Percentiles rank a stretch among this genome's conserved stretches.
Evolutionary conservation across 2,329 filamentous ascomycete genomes (phyloP).

Genomic region (Cladorrhinum sp.): DNA sequence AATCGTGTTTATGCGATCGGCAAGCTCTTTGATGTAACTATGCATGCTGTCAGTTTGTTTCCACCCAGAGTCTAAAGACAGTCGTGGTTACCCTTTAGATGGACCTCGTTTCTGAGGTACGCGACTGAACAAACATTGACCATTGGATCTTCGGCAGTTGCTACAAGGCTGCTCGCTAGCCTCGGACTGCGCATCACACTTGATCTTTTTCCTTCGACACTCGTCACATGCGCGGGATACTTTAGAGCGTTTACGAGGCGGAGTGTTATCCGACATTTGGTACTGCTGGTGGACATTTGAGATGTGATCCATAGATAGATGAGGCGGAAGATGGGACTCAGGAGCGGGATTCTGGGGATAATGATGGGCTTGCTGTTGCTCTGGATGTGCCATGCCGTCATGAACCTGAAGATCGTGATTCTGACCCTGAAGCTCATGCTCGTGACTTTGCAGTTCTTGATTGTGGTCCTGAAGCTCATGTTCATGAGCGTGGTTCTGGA

Average conservation of each 20-base stretch:
- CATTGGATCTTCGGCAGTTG: slow-evolving; percentile 74
- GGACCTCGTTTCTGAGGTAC: slow-evolving; percentile 86
- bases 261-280: slow-evolving; percentile 52
- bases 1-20: slow-evolving; percentile 77
- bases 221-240: slow-evolving; percentile 88
- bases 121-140: slow-evolving; percentile 79
- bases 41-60: slow-evolving; percentile 16
- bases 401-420: slow-evolving; percentile 32
- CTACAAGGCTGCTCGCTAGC: slow-evolving; percentile 71
- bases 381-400: slow-evolving; percentile 29
- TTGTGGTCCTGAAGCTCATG: slow-evolving; percentile 27
- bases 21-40: slow-evolving; percentile 88
- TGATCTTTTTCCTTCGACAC: slow-evolving; percentile 84
- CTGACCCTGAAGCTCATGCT: slow-evolving; percentile 20
- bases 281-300: slow-evolving; percentile 31
- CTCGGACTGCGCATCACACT: slow-evolving; percentile 79
- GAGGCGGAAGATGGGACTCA: slow-evolving; percentile 32
- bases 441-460: slow-evolving; percentile 29
- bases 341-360: slow-evolving; percentile 22
- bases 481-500: slow-evolving; percentile 27
- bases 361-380: slow-evolving; percentile 29
- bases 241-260: slow-evolving; percentile 75
- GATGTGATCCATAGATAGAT: slow-evolving; percentile 38
- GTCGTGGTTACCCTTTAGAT: slow-evolving; percentile 71
- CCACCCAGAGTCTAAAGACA: background rate